A percentile compares a stretch with the other conserved stretches of the same genome.
Evolutionary conservation across 805 yeast species (phyloP).

Genomic region (Candida montana): DNA sequence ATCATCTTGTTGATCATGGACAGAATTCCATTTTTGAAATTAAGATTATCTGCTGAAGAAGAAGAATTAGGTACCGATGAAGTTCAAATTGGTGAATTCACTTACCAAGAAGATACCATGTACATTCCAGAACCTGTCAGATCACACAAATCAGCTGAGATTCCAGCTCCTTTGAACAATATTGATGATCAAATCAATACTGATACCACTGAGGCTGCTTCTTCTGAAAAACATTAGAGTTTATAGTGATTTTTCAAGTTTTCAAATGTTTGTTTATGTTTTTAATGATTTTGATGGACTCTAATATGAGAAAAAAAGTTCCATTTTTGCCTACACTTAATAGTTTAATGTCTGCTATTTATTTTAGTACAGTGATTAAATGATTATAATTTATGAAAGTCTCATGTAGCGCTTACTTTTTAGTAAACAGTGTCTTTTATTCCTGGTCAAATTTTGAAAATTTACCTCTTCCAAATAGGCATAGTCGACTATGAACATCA

Average conservation of each 20-base stretch:
- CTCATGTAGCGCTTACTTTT: too few species aligned
- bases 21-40: slow-evolving; percentile 71
- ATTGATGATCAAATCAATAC: slow-evolving; percentile 30
- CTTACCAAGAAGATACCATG: slow-evolving; percentile 58
- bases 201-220: slow-evolving; percentile 6
- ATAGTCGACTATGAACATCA: too few species aligned
- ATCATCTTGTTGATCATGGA: slow-evolving; percentile 63
- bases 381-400: neutral
- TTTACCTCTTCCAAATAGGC: too few species aligned
- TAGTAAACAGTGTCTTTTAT: too few species aligned
- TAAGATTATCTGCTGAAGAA: slow-evolving; percentile 81
- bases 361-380: neutral
- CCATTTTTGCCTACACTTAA: neutral
- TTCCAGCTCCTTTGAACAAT: slow-evolving; percentile 23
- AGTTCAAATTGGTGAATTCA: slow-evolving; percentile 86
- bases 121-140: slow-evolving; percentile 78
- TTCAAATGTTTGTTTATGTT: neutral
- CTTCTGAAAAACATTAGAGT: slow-evolving; percentile 5
- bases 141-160: slow-evolving; percentile 37
- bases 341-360: neutral
- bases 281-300: neutral
- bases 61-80: slow-evolving; percentile 86
- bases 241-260: too few species aligned
- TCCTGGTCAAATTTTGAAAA: too few species aligned
- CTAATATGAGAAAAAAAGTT: neutral